Base-by-base conservation (phyloP, 768 basidiomycete species). In the Cantharellus cinnabarinus region DNA sequence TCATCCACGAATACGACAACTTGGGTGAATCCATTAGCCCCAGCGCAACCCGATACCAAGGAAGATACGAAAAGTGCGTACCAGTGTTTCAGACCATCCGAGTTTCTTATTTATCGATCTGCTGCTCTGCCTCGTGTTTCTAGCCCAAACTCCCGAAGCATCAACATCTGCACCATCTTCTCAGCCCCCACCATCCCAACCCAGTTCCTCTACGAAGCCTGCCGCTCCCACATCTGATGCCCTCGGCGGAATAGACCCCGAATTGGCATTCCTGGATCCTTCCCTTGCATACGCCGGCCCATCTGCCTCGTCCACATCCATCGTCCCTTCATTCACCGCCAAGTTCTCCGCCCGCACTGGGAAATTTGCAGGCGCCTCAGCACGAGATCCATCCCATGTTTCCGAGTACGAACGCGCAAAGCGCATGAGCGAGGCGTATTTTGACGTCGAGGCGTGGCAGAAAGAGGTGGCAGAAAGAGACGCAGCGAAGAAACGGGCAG, bases 371-470 rank as follows among this genome's bases (percentile, higher is more conserved):
- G 5, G 37, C 34, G 74, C 77, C 15, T 81, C 85, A 58, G 78
- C 76, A 14, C 79, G 87, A 35, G 80, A 85, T 58, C 86, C 88
- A 3, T 70, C 77, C 2, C 85, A 88, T 65, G 68, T 90, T 57
- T 83, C 81, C 15, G 88, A 89, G 66, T 85, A 79, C 63, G 86
- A 88, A 63, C 79, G 87, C 3, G 81, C 80, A 65, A 80, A 81
- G 68, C 77, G 88, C 50, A 89, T 89, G 87, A 87, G 83, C 73
- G 77, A 82, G 66, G 84, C 86, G 65, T 90, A 87, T 70, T 90
- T 90, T 62, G 87, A 90, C 63, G 81, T 87, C 29, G 75, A 74
- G n/a, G 76, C 75, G 53, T 90, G 87, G 87, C 82, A 89, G 69
- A 63, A 76, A 58, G 78, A 88, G 38, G 74, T 85, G 2, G 84